Evolutionary conservation across 2,329 filamentous ascomycete genomes (phyloP), one percentile per base, ranked within the genome.

Genomic region (Decorospora gaudefroyi): DNA sequence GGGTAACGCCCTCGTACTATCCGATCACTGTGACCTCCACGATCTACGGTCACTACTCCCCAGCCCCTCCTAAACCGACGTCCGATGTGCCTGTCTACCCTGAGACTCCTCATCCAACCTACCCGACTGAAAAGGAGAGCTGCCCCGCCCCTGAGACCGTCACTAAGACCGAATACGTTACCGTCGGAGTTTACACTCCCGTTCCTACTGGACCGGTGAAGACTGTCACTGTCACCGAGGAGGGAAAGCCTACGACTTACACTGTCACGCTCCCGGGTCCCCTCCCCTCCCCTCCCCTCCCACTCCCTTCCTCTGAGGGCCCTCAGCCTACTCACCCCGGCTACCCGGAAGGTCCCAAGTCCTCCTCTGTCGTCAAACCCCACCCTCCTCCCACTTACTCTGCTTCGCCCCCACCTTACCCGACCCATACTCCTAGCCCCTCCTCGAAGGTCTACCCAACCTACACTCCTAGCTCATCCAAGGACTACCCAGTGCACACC

Each of bases 1-100:
- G 68, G 59, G 53, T 73, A n/a, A 71, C 67, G 4, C 41, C 64
- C 4, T 59, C 58, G n/a, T 66, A 61, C 55, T 58, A 56, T 42
- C 59, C 67, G 1, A 61, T 62, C 1, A 62, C 52, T 26, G 56
- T 64, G 34, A 59, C 60, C 15, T 65, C 64, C 27, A 59, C 59
- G 19, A 66, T 65, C 29, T 51, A 58, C 32, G 51, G 51, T 27
- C 53, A 48, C 30, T 42, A 46, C n/a, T n/a, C 48, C 53, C 27
- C 48, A 46, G 27, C 28, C 46, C 35, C 55, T 17, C 49, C 57
- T 9, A 44, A 47, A 46, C 45, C 53, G 34, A 58, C 49, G 11
- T 11, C 22, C 21, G 43, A 22, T 37, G 31, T 29, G 10, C 38
- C 38, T 13, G 37, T 45, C 22, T 43, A 51, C 13, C 29, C 34